A percentile compares a stretch with the other conserved stretches of the same genome.
Conservation (phyloP, 106 monocot genomes). For the Dioscorea dumetorum region DNA sequence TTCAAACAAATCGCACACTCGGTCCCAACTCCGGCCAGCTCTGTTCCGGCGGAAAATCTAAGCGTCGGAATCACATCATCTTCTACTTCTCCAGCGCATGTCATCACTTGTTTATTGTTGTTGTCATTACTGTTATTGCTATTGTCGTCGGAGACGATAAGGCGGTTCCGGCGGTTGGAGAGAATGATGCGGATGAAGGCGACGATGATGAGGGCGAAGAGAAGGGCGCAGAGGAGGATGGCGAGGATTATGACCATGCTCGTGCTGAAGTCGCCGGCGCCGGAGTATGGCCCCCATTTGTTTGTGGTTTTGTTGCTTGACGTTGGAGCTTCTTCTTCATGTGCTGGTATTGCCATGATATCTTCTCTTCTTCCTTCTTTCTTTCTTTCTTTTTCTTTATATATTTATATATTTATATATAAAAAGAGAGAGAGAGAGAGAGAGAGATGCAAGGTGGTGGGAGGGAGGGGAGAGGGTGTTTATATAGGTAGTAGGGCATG, state of each 20-base stretch:
- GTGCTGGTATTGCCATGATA: neutral
- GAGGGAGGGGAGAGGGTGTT: too few species aligned
- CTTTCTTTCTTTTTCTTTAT: neutral
- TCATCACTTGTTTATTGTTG: too few species aligned
- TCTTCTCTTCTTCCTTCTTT: neutral
- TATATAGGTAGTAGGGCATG: too few species aligned
- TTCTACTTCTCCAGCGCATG: neutral
- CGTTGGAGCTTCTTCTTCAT: too few species aligned
- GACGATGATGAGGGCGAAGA: constrained; percentile 3
- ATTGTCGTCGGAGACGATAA: too few species aligned
- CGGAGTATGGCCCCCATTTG: constrained; percentile 8
- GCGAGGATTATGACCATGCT: constrained; percentile 3
- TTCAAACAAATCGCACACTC: constrained; percentile 13
- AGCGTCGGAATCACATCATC: neutral
- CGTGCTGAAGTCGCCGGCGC: neutral
- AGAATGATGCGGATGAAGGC: constrained; percentile 3
- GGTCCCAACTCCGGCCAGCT: neutral
- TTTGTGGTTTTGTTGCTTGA: neutral
- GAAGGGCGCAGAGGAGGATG: constrained; percentile 2
- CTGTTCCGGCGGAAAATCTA: neutral
- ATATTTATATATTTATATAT: too few species aligned
- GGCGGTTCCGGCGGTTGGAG: neutral
- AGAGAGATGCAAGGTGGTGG: too few species aligned
- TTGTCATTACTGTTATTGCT: too few species aligned
- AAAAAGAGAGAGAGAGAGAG: neutral